Conservation (phyloP, 1,284 basidiomycete species). For the Apiotrichum gracile region DNA sequence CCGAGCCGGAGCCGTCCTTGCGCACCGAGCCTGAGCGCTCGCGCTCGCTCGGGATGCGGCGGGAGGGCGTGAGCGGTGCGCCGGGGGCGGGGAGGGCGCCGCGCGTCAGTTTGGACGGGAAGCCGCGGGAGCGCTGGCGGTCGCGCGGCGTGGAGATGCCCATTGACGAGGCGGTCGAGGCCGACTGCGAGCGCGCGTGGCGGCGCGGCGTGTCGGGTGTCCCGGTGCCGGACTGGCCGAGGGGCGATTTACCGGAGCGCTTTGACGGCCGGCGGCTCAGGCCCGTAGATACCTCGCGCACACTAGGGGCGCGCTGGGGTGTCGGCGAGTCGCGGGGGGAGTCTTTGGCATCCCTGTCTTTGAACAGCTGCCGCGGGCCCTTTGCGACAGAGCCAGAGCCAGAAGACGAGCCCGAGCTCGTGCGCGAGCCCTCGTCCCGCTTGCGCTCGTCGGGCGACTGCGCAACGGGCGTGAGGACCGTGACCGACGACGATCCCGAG, state of each 20-base stretch:
- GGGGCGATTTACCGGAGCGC: slow-evolving; percentile 12
- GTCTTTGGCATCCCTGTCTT: not conserved
- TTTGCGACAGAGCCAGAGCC: not conserved
- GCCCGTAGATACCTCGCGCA: not conserved
- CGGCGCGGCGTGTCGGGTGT: slow-evolving; percentile 13
- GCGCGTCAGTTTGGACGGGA: slow-evolving; percentile 37
- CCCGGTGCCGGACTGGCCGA: not conserved
- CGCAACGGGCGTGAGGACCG: slow-evolving; percentile 23
- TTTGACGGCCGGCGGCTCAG: slow-evolving; percentile 11
- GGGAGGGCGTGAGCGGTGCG: slow-evolving; percentile 5
- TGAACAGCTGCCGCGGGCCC: not conserved
- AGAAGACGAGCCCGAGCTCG: slow-evolving; percentile 1
- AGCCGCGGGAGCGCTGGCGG: slow-evolving; percentile 14
- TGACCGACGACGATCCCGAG: slow-evolving; percentile 20
- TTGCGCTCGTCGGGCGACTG: slow-evolving; percentile 21
- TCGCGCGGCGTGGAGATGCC: not conserved
- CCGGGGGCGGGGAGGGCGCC: slow-evolving; percentile 24
- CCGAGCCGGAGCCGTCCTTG: not conserved
- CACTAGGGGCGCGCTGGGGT: not conserved
- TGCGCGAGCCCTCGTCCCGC: not conserved
- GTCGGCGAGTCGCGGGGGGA: too few species aligned
- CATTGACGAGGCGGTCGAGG: slow-evolving; percentile 5
- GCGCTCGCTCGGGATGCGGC: slow-evolving; percentile 7
- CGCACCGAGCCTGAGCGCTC: not conserved
- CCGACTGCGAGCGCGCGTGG: slow-evolving; percentile 34